Evolutionary conservation across 768 basidiomycete species (phyloP), one percentile per base, ranked within the genome.

Genomic region (Tulasnella calospora): DNA sequence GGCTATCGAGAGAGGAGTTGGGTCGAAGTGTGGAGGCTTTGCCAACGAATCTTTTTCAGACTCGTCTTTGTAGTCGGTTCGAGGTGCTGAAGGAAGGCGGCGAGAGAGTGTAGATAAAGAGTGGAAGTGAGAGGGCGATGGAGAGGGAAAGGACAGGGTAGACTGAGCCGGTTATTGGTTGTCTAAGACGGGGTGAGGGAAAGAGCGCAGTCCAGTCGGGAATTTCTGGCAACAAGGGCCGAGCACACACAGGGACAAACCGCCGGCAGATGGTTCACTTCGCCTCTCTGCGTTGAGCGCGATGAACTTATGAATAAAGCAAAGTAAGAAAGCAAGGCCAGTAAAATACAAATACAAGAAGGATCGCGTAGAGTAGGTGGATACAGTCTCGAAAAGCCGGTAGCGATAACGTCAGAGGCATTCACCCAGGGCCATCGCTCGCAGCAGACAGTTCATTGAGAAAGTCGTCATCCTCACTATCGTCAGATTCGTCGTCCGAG

Each of bases 231-330:
- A 21, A 57, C 30, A 69, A 27, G 76, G 36, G 61, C 79, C 57
- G 73, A 73, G 73, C 33, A 35, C 33, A 55, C 15, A 79, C 30
- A 74, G 74, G 33, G 35, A 33, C 76, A 71, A 70, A 61, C 61
- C 61, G 61, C 61, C 61, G 61, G 61, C 61, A 69, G 44, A 44
- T 44, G 44, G 44, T 13, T 23, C 30, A 35, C 79, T 93, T 92
- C 82, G 91, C 91, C 82, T 90, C 69, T 23, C 51, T 57, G 41
- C 61, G 46, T 21, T 27, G 77, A 30, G 69, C 36, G 9, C 17
- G 69, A 78, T 78, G 77, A 71, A 40, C 69, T 33, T 67, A 61
- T 47, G 77, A 78, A 71, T 78, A 57, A 78, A 41, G 36, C 77
- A 71, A 41, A 40, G 36, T 71, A 77, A 41, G 61, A 67, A 67